phyloP scores from a whole-genome alignment of 345 rosid genomes.

The Kernera saxatilis region DNA sequence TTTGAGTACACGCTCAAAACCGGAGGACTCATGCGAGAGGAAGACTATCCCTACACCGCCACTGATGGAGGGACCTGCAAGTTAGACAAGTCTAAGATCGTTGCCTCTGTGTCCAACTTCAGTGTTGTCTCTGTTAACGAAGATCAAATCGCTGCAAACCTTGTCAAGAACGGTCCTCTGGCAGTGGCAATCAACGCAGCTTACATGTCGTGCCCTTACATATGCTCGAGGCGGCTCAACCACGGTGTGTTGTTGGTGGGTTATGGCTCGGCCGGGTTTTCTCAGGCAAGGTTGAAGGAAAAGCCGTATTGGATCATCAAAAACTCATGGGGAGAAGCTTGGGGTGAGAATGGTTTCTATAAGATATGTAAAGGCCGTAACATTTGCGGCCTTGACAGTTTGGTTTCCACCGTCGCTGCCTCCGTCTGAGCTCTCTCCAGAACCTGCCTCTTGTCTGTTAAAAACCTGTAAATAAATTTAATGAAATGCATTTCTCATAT shows the following conservation, averaged over 20 bases:
- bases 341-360: slow-evolving; percentile 85
- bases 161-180: slow-evolving; percentile 74
- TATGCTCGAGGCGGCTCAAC: slow-evolving; percentile 67
- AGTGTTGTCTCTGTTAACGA: slow-evolving; percentile 76
- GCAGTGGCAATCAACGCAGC: slow-evolving; percentile 72
- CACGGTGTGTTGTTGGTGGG: slow-evolving; percentile 88
- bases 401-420: slow-evolving; percentile 88
- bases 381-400: slow-evolving; percentile 73
- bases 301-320: slow-evolving; percentile 87
- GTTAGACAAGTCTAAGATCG: slow-evolving; percentile 72
- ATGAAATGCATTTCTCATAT: neutral
- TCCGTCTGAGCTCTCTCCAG: neutral
- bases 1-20: slow-evolving; percentile 75
- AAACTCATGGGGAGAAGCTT: slow-evolving; percentile 83
- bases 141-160: slow-evolving; percentile 86
- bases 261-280: slow-evolving; percentile 70
- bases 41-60: slow-evolving; percentile 82
- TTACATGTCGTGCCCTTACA: slow-evolving; percentile 76
- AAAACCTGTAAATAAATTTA: neutral
- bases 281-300: slow-evolving; percentile 68
- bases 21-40: slow-evolving; percentile 83
- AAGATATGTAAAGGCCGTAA: slow-evolving; percentile 75
- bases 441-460: neutral
- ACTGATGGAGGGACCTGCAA: slow-evolving; percentile 60
- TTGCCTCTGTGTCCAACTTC: slow-evolving; percentile 70